Percentiles rank a stretch among this genome's conserved stretches.
phyloP scores from a whole-genome alignment of 257 asterid genomes.

The Lycium ferocissimum region DNA sequence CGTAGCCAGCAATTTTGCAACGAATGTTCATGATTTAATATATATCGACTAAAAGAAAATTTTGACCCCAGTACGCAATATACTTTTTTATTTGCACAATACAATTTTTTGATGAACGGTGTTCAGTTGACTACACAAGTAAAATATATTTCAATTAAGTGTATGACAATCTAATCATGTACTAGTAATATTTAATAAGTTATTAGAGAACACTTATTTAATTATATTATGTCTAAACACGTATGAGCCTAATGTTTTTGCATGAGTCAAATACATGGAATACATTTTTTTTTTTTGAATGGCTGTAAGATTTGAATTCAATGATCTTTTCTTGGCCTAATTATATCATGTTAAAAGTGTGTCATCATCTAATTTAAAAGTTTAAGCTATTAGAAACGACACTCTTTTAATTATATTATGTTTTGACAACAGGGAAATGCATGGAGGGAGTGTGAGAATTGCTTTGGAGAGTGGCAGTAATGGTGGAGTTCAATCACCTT shows the following conservation, averaged over 20 bases:
- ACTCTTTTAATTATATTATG: conserved; percentile 1
- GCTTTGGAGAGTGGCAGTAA: conserved; percentile 47
- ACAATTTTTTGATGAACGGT: too few relatives aligned
- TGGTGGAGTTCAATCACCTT: conserved; percentile 40
- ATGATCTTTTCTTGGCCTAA: too few relatives aligned
- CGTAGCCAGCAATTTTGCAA: not conserved
- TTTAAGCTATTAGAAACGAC: too few relatives aligned
- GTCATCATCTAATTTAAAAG: not conserved
- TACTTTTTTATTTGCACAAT: too few relatives aligned
- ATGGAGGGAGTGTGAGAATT: conserved; percentile 54
- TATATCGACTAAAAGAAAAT: not conserved
- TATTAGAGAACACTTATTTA: too few relatives aligned
- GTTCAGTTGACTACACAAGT: too few relatives aligned
- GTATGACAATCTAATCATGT: not conserved
- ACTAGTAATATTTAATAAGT: not conserved
- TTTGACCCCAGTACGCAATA: too few relatives aligned
- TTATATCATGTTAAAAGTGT: not conserved
- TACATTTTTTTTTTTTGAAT: not conserved
- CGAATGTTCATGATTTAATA: not conserved
- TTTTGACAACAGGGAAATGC: conserved; percentile 46
- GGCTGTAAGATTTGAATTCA: not conserved
- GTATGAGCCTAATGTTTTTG: too few relatives aligned
- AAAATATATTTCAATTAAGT: too few relatives aligned
- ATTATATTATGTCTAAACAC: too few relatives aligned
- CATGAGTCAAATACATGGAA: too few relatives aligned